phyloP scores from a whole-genome alignment of 2,329 filamentous ascomycete species.

The Zelopaecilomyces penicillatus region DNA sequence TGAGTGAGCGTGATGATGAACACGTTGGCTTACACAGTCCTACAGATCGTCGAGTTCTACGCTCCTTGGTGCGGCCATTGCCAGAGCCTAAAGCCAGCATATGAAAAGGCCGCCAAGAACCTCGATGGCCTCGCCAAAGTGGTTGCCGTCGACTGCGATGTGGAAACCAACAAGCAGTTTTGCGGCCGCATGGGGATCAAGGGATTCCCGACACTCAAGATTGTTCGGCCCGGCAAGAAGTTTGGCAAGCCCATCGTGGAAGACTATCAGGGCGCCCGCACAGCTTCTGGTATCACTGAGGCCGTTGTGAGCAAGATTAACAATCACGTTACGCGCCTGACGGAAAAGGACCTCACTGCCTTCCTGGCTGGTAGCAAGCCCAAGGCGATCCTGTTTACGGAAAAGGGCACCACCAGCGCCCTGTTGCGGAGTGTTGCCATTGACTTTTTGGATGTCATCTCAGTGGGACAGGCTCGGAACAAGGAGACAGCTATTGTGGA shows the following conservation, averaged over 20 bases:
- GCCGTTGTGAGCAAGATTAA: slow-evolving; percentile 80
- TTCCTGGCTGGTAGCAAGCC: slow-evolving; percentile 68
- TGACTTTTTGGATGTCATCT: slow-evolving; percentile 75
- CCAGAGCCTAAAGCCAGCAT: slow-evolving; percentile 88
- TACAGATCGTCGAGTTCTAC: slow-evolving; percentile 72
- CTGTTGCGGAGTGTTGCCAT: slow-evolving; percentile 79
- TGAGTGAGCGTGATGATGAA: too few species aligned
- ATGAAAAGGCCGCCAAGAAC: slow-evolving; percentile 85
- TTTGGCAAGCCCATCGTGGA: slow-evolving; percentile 69
- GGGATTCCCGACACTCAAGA: slow-evolving; percentile 94
- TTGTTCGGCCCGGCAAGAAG: slow-evolving; percentile 78
- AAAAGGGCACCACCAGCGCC: slow-evolving; percentile 82
- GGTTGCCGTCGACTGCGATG: slow-evolving; percentile 90
- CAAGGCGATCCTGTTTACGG: slow-evolving; percentile 86
- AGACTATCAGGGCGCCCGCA: slow-evolving; percentile 80
- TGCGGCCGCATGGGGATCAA: slow-evolving; percentile 81
- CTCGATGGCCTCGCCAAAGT: slow-evolving; percentile 91
- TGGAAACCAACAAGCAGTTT: slow-evolving; percentile 81
- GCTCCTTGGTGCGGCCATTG: slow-evolving; percentile 98
- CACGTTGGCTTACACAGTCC: neutral
- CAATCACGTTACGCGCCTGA: slow-evolving; percentile 77
- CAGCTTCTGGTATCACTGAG: slow-evolving; percentile 80
- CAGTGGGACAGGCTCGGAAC: slow-evolving; percentile 72
- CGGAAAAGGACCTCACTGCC: slow-evolving; percentile 67
- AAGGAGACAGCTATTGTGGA: slow-evolving; percentile 67